These are phyloP conservation scores for Cornus florida DNA, from an alignment of 148 eudicot genomes.

Conservation along the genomic window DNA sequence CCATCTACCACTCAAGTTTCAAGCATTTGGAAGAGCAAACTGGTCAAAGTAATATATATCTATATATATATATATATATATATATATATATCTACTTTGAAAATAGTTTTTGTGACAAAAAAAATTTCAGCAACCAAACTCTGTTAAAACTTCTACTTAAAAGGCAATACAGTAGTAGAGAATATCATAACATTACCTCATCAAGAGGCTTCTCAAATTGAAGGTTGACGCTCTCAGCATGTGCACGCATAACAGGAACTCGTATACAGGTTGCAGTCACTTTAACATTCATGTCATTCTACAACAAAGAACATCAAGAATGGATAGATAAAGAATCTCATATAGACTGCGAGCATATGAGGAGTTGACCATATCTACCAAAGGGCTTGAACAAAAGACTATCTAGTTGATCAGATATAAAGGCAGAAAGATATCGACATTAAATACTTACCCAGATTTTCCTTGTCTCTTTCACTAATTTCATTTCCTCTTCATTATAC, in stretches of 20 bases:
- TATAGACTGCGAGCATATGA: background rate
- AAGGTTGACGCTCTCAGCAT: slow-evolving; percentile 92
- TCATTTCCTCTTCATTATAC: slow-evolving; percentile 99
- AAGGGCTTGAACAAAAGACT: background rate
- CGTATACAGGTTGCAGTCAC: slow-evolving; percentile 90
- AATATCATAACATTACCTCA: slow-evolving; percentile 59
- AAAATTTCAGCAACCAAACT: background rate
- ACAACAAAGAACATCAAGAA: slow-evolving; percentile 11
- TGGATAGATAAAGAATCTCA: background rate
- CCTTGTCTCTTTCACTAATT: slow-evolving; percentile 94
- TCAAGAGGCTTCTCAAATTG: slow-evolving; percentile 91
- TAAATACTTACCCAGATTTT: slow-evolving; percentile 86
- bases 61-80: background rate
- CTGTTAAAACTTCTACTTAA: background rate
- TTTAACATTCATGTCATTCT: slow-evolving; percentile 70
- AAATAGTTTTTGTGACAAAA: background rate
- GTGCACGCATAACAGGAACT: slow-evolving; percentile 93
- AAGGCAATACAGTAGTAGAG: background rate
- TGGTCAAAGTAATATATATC: background rate
- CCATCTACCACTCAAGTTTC: background rate
- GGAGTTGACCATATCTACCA: slow-evolving; percentile 1
- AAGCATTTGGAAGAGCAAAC: background rate
- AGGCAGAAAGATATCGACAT: background rate
- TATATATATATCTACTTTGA: background rate
- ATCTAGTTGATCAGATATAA: background rate